These are phyloP conservation scores for Pontederia crassipes DNA, from an alignment of 176 grass and related monocot genomes.

Conservation along the genomic window DNA sequence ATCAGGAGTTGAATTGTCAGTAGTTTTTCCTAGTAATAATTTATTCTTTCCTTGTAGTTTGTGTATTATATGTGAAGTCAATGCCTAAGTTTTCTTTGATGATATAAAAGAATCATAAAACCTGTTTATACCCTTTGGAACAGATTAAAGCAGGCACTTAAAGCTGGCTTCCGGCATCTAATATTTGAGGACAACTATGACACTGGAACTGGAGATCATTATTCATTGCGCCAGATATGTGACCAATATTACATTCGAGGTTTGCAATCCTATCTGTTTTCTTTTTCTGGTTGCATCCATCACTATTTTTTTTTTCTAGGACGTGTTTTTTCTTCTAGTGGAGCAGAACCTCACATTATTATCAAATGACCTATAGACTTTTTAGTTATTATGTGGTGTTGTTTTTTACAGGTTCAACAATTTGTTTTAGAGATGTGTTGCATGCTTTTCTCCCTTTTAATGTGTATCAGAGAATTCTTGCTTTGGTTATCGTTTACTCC, in stretches of 20 bases:
- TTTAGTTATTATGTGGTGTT: too few species aligned
- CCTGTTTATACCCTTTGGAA: constrained; percentile 1
- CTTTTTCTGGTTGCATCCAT: not conserved
- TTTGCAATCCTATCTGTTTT: not conserved
- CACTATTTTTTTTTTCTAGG: not conserved
- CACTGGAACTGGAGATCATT: constrained; percentile 85
- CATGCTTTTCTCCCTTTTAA: too few species aligned
- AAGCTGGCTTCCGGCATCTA: constrained; percentile 58
- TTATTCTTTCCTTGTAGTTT: too few species aligned
- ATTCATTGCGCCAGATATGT: constrained; percentile 84
- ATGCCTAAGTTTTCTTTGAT: not conserved
- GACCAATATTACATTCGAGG: constrained; percentile 85
- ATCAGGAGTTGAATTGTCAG: too few species aligned
- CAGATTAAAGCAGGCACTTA: constrained; percentile 65
- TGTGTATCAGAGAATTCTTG: too few species aligned
- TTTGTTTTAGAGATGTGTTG: too few species aligned
- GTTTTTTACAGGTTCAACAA: too few species aligned
- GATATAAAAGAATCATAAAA: constrained; percentile 1
- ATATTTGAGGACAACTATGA: constrained; percentile 99
- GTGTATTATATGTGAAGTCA: too few species aligned
- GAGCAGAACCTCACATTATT: not conserved
- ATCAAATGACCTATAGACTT: too few species aligned
- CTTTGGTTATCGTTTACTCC: too few species aligned
- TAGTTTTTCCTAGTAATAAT: too few species aligned
- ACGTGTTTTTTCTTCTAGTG: not conserved